phyloP scores from a whole-genome alignment of 1,284 basidiomycete genomes.

The Quambalaria eucalypti region DNA sequence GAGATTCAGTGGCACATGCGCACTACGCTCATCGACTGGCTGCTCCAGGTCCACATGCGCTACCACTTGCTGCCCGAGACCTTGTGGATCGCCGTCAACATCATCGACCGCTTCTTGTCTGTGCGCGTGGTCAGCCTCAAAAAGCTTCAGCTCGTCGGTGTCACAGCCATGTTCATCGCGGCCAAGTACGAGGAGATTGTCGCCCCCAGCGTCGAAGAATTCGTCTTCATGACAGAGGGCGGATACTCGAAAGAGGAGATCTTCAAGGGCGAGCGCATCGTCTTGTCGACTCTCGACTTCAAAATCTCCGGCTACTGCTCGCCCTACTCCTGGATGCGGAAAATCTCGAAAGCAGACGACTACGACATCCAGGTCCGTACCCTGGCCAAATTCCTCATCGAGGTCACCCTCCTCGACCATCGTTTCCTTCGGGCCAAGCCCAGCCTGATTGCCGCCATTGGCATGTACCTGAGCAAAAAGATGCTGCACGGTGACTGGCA shows the following conservation, averaged over 20 bases:
- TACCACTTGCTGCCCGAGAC: slow-evolving; percentile 63
- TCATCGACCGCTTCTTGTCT: slow-evolving; percentile 59
- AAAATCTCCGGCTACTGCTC: slow-evolving; percentile 95
- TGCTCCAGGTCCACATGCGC: slow-evolving; percentile 58
- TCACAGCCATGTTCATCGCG: slow-evolving; percentile 60
- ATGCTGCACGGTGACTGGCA: slow-evolving; percentile 47
- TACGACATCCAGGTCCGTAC: slow-evolving; percentile 97
- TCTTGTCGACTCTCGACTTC: slow-evolving; percentile 75
- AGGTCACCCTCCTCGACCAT: slow-evolving; percentile 86
- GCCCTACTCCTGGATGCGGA: slow-evolving; percentile 97
- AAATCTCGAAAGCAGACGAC: slow-evolving; percentile 89
- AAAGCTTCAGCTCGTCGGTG: slow-evolving; percentile 60
- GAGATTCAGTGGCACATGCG: slow-evolving; percentile 75
- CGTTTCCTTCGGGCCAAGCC: slow-evolving; percentile 89
- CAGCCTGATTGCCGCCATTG: slow-evolving; percentile 87
- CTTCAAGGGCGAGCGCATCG: slow-evolving; percentile 90
- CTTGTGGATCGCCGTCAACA: slow-evolving; percentile 61
- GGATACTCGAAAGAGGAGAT: slow-evolving; percentile 81
- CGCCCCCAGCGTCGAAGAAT: slow-evolving; percentile 44
- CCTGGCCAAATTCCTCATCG: slow-evolving; percentile 84
- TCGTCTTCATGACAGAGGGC: slow-evolving; percentile 68
- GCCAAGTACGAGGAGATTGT: slow-evolving; percentile 54
- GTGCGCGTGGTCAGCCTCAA: slow-evolving; percentile 57
- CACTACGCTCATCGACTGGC: slow-evolving; percentile 51
- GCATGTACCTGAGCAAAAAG: slow-evolving; percentile 62